These are phyloP conservation scores for Otatea glauca DNA, from an alignment of 176 grass and related monocot genomes.

Conservation along the genomic window DNA sequence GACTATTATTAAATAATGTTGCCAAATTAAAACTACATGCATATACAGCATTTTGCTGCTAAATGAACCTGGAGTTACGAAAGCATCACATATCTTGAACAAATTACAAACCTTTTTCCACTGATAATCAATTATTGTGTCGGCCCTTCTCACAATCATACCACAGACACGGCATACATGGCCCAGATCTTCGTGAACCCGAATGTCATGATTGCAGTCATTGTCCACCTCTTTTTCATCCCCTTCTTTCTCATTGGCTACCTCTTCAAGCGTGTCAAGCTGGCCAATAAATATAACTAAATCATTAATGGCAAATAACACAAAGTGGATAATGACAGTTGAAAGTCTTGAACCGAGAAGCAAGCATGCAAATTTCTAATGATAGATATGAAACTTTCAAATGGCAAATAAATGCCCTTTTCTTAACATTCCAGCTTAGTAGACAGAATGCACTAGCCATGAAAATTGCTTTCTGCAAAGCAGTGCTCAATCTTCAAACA, in stretches of 20 bases:
- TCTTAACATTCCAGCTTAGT: background rate
- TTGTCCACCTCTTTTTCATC: constrained; percentile 58
- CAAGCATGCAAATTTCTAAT: constrained; percentile 24
- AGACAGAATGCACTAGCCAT: constrained; percentile 7
- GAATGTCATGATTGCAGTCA: constrained; percentile 69
- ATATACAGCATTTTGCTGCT: constrained; percentile 32
- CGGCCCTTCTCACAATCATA: constrained; percentile 91
- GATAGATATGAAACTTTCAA: constrained; percentile 3
- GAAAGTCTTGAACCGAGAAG: constrained; percentile 24
- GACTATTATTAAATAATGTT: constrained; percentile 12
- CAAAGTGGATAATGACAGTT: constrained; percentile 21
- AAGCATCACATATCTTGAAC: constrained; percentile 13
- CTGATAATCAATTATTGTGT: constrained; percentile 91
- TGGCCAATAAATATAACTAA: constrained; percentile 36
- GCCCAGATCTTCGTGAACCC: constrained; percentile 86
- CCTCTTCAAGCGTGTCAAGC: constrained; percentile 58
- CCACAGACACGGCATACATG: constrained; percentile 93
- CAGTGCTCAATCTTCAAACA: constrained; percentile 25
- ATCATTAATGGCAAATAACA: constrained; percentile 32
- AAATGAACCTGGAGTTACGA: constrained; percentile 31
- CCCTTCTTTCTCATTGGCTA: constrained; percentile 50
- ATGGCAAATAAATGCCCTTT: constrained; percentile 19
- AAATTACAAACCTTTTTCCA: constrained; percentile 84
- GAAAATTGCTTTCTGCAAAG: constrained; percentile 11
- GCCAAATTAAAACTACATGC: constrained; percentile 6